phyloP scores from a whole-genome alignment of 495 filamentous ascomycete genomes.

The Hyaloscypha finlandica region DNA sequence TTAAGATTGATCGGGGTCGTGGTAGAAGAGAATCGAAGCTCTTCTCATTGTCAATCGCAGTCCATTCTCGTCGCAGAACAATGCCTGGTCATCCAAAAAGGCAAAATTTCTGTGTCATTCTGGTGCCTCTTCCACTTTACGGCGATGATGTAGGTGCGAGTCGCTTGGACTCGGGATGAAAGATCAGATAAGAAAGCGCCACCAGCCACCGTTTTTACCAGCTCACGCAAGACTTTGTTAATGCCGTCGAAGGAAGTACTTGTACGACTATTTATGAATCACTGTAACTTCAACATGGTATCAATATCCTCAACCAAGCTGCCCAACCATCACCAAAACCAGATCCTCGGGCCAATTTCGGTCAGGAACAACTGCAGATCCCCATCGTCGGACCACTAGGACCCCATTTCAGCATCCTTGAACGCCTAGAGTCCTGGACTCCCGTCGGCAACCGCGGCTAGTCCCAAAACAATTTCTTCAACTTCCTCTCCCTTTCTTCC shows the following conservation, averaged over 20 bases:
- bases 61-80: constrained; percentile 9
- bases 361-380: neutral
- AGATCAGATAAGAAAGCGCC: neutral
- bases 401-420: neutral
- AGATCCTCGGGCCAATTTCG: neutral
- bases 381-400: too few species aligned
- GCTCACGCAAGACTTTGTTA: too few species aligned
- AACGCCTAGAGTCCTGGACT: too few species aligned
- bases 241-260: too few species aligned
- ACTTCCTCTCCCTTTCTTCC: constrained; percentile 37
- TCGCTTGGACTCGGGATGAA: neutral
- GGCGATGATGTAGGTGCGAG: constrained; percentile 15
- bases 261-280: neutral
- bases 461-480: constrained; percentile 39
- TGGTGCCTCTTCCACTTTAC: neutral
- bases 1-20: constrained; percentile 12
- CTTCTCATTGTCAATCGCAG: constrained; percentile 13
- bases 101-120: constrained; percentile 10
- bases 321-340: neutral
- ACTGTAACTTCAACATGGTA: neutral
- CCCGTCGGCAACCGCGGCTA: neutral
- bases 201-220: neutral
- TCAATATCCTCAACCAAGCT: neutral
- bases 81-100: neutral
- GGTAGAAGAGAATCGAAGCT: constrained; percentile 12